Evolutionary conservation across 192 early-diverging fungal species (phyloP), one percentile per base, ranked within the genome.

Genomic region (Ambispora gerdemannii): DNA sequence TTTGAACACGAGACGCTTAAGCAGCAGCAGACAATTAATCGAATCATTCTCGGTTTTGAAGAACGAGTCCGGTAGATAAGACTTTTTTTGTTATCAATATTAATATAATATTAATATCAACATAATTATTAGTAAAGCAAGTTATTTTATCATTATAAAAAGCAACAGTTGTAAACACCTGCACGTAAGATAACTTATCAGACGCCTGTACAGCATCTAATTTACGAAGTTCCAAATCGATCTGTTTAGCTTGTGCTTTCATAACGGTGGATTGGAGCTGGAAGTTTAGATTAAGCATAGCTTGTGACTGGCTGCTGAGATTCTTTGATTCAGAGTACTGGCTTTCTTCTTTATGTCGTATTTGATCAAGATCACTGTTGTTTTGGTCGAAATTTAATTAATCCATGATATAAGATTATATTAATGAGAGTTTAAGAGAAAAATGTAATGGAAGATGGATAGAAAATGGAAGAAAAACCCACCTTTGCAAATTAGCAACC

Each of bases 201-300:
- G 81, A 82, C 0, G 92, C 93, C 76, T 98, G 95, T 3, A 83
- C 76, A 24, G 89, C 92, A 19, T 98, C 95, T 20, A 98, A 77
- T 50, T 91, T 90, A 13, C 91, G 87, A 63, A 98, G 78, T 66
- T 96, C 95, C 36, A 96, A 77, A 78, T 98, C 96, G 38, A 98
- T 89, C 15, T 91, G 85, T 79, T 92, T 93, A 22, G 94, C 91
- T 71, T 93, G 89, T 3, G 91, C 86, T 74, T 94, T 93, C 76
- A 89, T 84, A 10, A 85, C 87, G 0, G 92, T 88, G 17, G 85
- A 84, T 74, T 93, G 91, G 50, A 98, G 78, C 55, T 92, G 90
- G 60, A 93, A 73, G 59, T 90, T 94, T 19, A 93, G 82, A 17
- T 80, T 86, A 68, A 93, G 75, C 89, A 94, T 92, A 15, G 86